A percentile compares a stretch with the other conserved stretches of the same genome.
These are phyloP conservation scores for Lotmaria passim DNA, from an alignment of 208 protist genomes.

Conservation along the genomic window DNA sequence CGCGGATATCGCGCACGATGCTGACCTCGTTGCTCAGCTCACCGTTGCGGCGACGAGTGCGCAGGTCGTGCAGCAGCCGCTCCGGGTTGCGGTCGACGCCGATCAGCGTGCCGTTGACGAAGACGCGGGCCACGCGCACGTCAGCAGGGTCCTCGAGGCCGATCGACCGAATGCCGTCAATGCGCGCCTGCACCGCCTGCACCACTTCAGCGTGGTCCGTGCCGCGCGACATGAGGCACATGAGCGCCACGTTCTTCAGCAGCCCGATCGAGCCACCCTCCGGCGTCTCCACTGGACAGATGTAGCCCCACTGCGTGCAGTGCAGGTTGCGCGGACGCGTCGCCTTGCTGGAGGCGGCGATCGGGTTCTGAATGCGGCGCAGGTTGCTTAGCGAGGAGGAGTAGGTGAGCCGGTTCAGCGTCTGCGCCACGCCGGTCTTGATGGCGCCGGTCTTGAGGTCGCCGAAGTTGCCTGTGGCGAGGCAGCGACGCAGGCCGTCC, in stretches of 20 bases:
- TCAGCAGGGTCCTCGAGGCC: constrained; percentile 79
- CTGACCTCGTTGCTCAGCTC: constrained; percentile 85
- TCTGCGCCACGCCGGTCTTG: constrained; percentile 96
- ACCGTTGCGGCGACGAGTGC: constrained; percentile 71
- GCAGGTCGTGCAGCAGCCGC: constrained; percentile 74
- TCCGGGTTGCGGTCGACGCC: constrained; percentile 84
- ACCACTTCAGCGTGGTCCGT: constrained; percentile 90
- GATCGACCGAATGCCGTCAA: constrained; percentile 77
- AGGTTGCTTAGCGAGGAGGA: constrained; percentile 98
- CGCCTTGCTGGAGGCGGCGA: constrained; percentile 98
- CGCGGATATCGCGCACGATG: constrained; percentile 69
- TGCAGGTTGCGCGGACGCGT: constrained; percentile 97
- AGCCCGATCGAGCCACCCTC: constrained; percentile 98
- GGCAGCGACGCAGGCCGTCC: constrained; percentile 96
- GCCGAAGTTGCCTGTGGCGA: constrained; percentile 99
- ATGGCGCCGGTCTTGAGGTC: constrained; percentile 98
- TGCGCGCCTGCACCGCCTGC: constrained; percentile 69
- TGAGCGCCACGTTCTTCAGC: constrained; percentile 99
- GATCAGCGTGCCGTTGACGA: constrained; percentile 84
- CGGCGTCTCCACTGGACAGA: constrained; percentile 99
- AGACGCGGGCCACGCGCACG: constrained; percentile 69
- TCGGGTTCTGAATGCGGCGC: constrained; percentile 98
- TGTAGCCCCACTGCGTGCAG: constrained; percentile 99
- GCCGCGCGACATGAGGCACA: constrained; percentile 98
- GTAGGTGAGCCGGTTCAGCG: constrained; percentile 98